These are phyloP conservation scores for Smittium mucronatum DNA, from an alignment of 371 early-diverging fungal species.

Conservation along the genomic window DNA sequence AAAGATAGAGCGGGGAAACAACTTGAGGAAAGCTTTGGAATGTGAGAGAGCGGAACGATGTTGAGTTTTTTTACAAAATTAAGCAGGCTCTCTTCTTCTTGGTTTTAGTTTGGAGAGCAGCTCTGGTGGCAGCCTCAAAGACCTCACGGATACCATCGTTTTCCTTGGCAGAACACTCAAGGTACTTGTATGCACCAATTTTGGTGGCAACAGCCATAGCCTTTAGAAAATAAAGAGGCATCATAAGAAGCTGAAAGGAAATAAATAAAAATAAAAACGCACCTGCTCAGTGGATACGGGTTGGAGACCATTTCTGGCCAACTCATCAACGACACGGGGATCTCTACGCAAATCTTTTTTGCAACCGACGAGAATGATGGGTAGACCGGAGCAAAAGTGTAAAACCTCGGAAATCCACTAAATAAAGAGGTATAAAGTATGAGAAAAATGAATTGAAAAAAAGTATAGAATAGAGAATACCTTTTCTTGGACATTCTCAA, in stretches of 20 bases:
- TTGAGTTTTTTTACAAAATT: constrained; percentile 24
- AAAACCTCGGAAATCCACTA: constrained; percentile 86
- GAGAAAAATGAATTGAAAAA: too few species aligned
- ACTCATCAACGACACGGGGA: constrained; percentile 57
- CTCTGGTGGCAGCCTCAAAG: constrained; percentile 83
- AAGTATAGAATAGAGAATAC: constrained; percentile 16
- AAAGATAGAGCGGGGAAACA: too few species aligned
- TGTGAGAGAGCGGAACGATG: too few species aligned
- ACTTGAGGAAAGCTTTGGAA: too few species aligned
- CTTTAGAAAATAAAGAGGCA: constrained; percentile 20
- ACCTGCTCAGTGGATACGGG: constrained; percentile 75
- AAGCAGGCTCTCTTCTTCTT: constrained; percentile 30
- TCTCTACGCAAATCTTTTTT: constrained; percentile 88
- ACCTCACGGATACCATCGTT: constrained; percentile 92
- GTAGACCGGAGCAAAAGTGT: constrained; percentile 77
- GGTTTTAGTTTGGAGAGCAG: constrained; percentile 50
- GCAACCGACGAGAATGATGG: constrained; percentile 77
- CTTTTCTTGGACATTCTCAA: constrained; percentile 86
- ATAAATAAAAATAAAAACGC: constrained; percentile 17
- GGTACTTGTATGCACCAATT: constrained; percentile 80
- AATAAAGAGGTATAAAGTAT: background rate
- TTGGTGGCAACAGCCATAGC: constrained; percentile 60
- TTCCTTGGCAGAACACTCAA: constrained; percentile 90
- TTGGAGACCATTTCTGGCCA: constrained; percentile 57
- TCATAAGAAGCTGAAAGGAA: background rate